Evolutionary conservation across 306 rosid genomes (phyloP), one percentile per base, ranked within the genome.

Genomic region (Hylodesmum podocarpum): DNA sequence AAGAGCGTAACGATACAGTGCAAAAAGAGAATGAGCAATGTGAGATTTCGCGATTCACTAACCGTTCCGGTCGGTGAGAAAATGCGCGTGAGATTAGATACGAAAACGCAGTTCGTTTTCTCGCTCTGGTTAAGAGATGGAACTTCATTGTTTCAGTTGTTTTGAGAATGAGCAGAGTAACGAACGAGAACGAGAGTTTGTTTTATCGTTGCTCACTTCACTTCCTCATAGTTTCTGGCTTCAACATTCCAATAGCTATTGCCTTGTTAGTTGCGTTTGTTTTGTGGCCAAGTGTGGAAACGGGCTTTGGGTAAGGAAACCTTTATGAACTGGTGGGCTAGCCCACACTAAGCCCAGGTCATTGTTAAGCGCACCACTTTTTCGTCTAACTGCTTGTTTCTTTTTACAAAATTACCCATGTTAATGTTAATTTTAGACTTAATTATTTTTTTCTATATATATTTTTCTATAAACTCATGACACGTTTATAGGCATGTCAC

Each of bases 11-110:
- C 6, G 24, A 47, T 12, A 3, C 62, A 50, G 14, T 19, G 18
- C 16, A 2, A 61, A 49, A 47, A 64, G 55, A 64, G 51, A 49
- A 44, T 4, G 53, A 34, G 24, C 9, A 75, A 73, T 1, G 47
- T 0, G 78, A 81, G 47, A 28, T 70, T 76, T 62, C n/a, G 64
- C 78, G 78, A 75, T 88, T 62, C 6, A 76, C 84, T 73, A 66
- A 91, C 96, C 85, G 77, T 72, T 82, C 25, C 15, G 93, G 67
- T 41, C 71, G 86, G 24, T 76, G 87, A 31, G 98, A 87, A 84
- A 86, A 79, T 10, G 86, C 76, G 40, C 91, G 93, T 0, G 80
- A 67, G 22, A 82, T 5, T 4, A 70, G 21, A 63, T 66, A 63
- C 47, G 81, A 33, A 47, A 78, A 19, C 22, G 83, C 53, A 8